Percentiles rank a stretch among this genome's conserved stretches.
Conservation (phyloP, 2,329 filamentous ascomycete genomes). For the Diaporthe sp. region DNA sequence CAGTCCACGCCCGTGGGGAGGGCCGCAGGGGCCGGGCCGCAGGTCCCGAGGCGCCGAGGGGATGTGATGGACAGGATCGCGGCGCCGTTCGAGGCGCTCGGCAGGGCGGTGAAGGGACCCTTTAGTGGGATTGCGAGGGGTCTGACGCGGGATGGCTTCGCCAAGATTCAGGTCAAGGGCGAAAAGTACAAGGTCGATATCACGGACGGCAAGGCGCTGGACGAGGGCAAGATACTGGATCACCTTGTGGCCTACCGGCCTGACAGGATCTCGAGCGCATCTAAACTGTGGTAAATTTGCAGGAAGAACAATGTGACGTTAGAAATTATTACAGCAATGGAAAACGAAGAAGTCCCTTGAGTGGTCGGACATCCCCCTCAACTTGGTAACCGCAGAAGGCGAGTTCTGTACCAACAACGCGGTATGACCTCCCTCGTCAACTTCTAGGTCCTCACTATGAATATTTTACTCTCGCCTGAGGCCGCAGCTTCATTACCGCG, state of each 20-base stretch:
- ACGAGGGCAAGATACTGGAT: conserved; percentile 70
- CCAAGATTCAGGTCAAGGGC: conserved; percentile 61
- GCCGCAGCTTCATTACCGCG: not conserved
- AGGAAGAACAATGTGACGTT: not conserved
- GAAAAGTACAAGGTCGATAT: conserved; percentile 70
- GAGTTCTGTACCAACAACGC: not conserved
- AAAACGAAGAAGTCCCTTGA: not conserved
- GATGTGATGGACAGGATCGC: conserved; percentile 53
- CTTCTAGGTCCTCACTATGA: not conserved
- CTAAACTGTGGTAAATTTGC: not conserved
- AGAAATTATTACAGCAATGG: not conserved
- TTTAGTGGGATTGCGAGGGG: conserved; percentile 62
- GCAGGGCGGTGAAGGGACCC: conserved; percentile 55
- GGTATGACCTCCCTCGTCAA: no score
- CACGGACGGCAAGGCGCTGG: conserved; percentile 68
- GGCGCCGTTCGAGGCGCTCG: conserved; percentile 66
- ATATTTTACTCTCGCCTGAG: not conserved
- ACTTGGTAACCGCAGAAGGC: not conserved
- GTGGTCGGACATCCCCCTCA: not conserved
- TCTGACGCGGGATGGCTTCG: conserved; percentile 69
- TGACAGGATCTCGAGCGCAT: conserved; percentile 16
- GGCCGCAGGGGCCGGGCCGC: not conserved
- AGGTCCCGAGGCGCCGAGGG: not conserved
- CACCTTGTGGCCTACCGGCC: conserved; percentile 56
- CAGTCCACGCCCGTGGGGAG: conserved; percentile 46